phyloP scores from a whole-genome alignment of 768 basidiomycete genomes.

The Coprinopsis sp. region DNA sequence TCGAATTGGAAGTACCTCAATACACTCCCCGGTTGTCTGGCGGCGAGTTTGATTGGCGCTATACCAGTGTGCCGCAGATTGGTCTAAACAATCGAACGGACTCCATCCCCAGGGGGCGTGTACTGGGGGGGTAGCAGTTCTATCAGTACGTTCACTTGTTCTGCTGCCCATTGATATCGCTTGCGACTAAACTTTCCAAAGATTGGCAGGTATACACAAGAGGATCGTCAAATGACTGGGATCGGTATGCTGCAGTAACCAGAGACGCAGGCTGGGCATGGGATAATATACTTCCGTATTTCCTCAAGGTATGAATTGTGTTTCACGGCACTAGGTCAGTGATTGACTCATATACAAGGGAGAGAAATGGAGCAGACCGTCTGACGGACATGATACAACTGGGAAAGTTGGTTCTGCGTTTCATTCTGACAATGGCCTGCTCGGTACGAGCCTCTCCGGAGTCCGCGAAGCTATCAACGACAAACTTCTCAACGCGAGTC shows the following conservation, averaged over 20 bases:
- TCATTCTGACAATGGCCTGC: conserved; percentile 26
- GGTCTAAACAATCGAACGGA: conserved; percentile 19
- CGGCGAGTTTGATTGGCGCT: conserved; percentile 16
- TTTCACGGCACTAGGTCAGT: background rate
- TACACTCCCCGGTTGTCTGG: background rate
- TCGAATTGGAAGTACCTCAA: conserved; percentile 3
- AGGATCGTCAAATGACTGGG: conserved; percentile 12
- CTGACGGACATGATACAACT: conserved; percentile 26
- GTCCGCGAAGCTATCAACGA: conserved; percentile 24
- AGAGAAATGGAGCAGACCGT: conserved; percentile 24
- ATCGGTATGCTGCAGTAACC: conserved; percentile 9
- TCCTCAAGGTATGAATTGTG: conserved; percentile 1
- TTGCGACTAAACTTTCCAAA: background rate
- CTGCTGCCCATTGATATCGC: background rate
- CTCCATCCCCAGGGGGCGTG: conserved; percentile 19
- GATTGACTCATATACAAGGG: conserved; percentile 14
- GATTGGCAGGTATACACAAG: conserved; percentile 13
- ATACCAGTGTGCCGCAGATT: conserved; percentile 15
- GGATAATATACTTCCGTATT: conserved; percentile 9
- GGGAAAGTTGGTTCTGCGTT: conserved; percentile 28
- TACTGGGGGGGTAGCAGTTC: conserved; percentile 26
- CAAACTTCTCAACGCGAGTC: conserved; percentile 29
- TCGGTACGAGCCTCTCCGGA: conserved; percentile 24
- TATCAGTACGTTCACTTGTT: conserved; percentile 18
- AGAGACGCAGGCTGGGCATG: conserved; percentile 8